Percentiles rank a stretch among this genome's conserved stretches.
These are phyloP conservation scores for Yamadazyma philogaea DNA, from an alignment of 805 yeast species.

Conservation along the genomic window DNA sequence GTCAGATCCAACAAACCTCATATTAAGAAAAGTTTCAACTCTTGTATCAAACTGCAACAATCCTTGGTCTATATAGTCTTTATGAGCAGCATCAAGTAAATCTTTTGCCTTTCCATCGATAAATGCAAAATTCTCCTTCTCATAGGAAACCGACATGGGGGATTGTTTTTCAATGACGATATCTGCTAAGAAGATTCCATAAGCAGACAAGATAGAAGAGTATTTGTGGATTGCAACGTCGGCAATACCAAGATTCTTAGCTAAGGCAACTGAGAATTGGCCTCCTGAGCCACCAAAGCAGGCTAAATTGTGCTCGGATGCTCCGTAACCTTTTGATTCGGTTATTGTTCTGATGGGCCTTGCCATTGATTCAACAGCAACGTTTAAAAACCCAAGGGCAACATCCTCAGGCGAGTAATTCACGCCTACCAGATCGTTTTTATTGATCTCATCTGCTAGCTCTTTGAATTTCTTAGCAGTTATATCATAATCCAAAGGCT, in stretches of 20 bases:
- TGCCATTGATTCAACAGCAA: conserved; percentile 35
- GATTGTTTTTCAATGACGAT: conserved; percentile 35
- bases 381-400: conserved; percentile 32
- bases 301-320: conserved; percentile 30
- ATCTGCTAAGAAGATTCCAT: conserved; percentile 34
- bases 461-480: conserved; percentile 51
- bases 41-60: conserved; percentile 37
- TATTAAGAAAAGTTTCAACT: conserved; percentile 65
- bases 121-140: conserved; percentile 23
- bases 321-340: conserved; percentile 32
- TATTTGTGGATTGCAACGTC: conserved; percentile 32
- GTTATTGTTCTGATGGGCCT: conserved; percentile 35
- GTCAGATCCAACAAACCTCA: conserved; percentile 88
- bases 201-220: conserved; percentile 33
- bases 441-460: conserved; percentile 46
- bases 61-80: conserved; percentile 49
- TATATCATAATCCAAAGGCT: conserved; percentile 30
- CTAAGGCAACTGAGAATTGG: conserved; percentile 28
- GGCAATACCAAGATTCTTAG: conserved; percentile 27
- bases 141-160: conserved; percentile 29
- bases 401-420: conserved; percentile 29
- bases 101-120: conserved; percentile 46
- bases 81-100: conserved; percentile 42
- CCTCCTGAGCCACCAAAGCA: conserved; percentile 41
- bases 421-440: conserved; percentile 20